Evolutionary conservation across 164 flowering plant genomes (phyloP).

Genomic region (Dillenia suffruticosa): DNA sequence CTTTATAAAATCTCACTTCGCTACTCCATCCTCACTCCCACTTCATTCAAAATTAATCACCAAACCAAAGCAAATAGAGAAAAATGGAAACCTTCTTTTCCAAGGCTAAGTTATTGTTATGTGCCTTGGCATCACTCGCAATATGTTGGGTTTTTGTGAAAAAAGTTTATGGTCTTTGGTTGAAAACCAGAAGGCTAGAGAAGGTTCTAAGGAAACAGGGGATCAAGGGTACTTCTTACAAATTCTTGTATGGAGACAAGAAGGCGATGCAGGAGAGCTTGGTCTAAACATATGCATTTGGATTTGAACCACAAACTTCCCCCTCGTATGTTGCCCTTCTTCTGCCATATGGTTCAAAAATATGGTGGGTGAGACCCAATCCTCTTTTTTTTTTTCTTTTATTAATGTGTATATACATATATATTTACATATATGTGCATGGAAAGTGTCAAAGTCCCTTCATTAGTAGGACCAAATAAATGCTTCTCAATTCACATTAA

Average conservation of each 20-base stretch:
- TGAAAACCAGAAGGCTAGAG: conserved; percentile 43
- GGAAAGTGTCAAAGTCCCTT: too few relatives aligned
- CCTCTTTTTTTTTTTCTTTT: not conserved
- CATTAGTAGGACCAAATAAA: too few relatives aligned
- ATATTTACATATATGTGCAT: too few relatives aligned
- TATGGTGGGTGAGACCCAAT: conserved; percentile 24
- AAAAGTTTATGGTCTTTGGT: conserved; percentile 28
- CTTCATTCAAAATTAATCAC: too few relatives aligned
- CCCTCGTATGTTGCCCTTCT: conserved; percentile 28
- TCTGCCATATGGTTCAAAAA: conserved; percentile 19
- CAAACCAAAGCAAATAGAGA: too few relatives aligned
- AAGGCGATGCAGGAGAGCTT: conserved; percentile 28
- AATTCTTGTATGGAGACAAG: conserved; percentile 32
- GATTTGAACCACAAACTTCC: conserved; percentile 29
- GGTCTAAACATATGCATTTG: conserved; percentile 36
- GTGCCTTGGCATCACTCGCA: too few relatives aligned
- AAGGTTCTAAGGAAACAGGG: conserved; percentile 37
- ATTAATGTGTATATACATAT: not conserved
- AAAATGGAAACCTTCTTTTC: too few relatives aligned
- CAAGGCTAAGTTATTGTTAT: too few relatives aligned
- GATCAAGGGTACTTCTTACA: conserved; percentile 40
- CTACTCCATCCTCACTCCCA: too few relatives aligned
- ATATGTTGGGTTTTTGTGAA: conserved; percentile 6
- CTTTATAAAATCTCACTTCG: too few relatives aligned
- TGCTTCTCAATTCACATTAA: too few relatives aligned